These are phyloP conservation scores for Epipyxis sp. DNA, from an alignment of 108 stramenopile species.

Conservation along the genomic window DNA sequence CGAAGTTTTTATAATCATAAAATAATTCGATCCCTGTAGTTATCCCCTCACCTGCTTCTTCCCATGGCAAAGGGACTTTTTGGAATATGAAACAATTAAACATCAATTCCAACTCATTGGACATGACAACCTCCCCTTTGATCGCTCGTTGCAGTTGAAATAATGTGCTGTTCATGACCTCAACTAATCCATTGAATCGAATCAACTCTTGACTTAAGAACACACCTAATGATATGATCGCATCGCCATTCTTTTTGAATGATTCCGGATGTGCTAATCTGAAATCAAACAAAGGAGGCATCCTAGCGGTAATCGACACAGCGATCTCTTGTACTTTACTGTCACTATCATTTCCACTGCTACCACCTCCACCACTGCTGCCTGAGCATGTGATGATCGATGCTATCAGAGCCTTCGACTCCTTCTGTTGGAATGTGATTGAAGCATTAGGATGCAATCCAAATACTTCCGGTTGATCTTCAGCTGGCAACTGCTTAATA, in stretches of 20 bases:
- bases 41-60: too few relatives aligned
- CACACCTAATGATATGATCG: conserved; percentile 55
- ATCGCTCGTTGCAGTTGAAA: conserved; percentile 52
- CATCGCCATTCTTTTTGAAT: conserved; percentile 52
- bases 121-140: conserved; percentile 56
- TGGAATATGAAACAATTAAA: conserved; percentile 56
- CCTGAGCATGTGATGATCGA: conserved; percentile 30
- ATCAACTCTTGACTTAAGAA: conserved; percentile 54
- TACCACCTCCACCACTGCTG: conserved; percentile 43
- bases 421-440: conserved; percentile 59
- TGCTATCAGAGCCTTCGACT: conserved; percentile 45
- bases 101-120: conserved; percentile 56
- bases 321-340: conserved; percentile 42
- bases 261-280: conserved; percentile 38
- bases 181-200: conserved; percentile 53
- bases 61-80: conserved; percentile 52
- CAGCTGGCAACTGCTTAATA: conserved; percentile 42
- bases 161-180: conserved; percentile 45
- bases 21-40: too few relatives aligned
- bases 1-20: too few relatives aligned
- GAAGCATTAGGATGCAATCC: conserved; percentile 57
- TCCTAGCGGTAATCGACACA: conserved; percentile 35
- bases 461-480: conserved; percentile 54
- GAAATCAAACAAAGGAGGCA: conserved; percentile 44
- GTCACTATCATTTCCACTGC: conserved; percentile 30